phyloP scores from a whole-genome alignment of 2,329 filamentous ascomycete species.

The Epichloe uncinata region DNA sequence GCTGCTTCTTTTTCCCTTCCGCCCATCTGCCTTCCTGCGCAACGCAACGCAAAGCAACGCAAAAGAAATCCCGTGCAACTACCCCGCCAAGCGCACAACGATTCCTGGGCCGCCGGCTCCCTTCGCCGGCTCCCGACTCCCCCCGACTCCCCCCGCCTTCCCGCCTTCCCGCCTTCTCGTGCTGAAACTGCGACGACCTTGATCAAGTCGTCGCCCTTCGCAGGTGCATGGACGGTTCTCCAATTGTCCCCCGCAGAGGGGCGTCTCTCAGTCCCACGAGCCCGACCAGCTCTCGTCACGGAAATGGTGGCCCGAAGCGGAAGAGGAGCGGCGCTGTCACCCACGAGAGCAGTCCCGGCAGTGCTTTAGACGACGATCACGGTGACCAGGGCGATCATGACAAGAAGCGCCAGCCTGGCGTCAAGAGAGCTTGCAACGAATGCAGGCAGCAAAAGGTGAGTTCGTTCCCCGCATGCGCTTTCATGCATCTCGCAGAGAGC shows the following conservation, averaged over 20 bases:
- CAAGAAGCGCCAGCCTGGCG: conserved; percentile 52
- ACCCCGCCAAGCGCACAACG: conserved; percentile 1
- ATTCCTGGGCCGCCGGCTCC: conserved; percentile 1
- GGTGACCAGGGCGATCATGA: conserved; percentile 37
- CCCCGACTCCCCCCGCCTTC: conserved; percentile 4
- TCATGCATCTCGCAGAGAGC: neutral
- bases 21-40: neutral
- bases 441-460: conserved; percentile 75
- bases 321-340: conserved; percentile 39
- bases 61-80: neutral
- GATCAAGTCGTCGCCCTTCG: conserved; percentile 8
- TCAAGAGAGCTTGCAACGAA: conserved; percentile 74
- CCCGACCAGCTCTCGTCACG: conserved; percentile 39
- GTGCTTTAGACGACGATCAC: conserved; percentile 31
- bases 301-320: conserved; percentile 38
- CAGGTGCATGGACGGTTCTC: conserved; percentile 34
- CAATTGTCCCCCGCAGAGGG: conserved; percentile 31
- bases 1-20: neutral
- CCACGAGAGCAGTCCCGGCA: conserved; percentile 49
- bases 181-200: conserved; percentile 6
- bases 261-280: conserved; percentile 41
- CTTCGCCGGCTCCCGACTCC: conserved; percentile 4
- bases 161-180: conserved; percentile 6
- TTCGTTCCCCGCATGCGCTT: neutral
- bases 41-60: neutral